These are phyloP conservation scores for Mrakia hoshinonis DNA, from an alignment of 768 basidiomycete genomes.

Conservation along the genomic window DNA sequence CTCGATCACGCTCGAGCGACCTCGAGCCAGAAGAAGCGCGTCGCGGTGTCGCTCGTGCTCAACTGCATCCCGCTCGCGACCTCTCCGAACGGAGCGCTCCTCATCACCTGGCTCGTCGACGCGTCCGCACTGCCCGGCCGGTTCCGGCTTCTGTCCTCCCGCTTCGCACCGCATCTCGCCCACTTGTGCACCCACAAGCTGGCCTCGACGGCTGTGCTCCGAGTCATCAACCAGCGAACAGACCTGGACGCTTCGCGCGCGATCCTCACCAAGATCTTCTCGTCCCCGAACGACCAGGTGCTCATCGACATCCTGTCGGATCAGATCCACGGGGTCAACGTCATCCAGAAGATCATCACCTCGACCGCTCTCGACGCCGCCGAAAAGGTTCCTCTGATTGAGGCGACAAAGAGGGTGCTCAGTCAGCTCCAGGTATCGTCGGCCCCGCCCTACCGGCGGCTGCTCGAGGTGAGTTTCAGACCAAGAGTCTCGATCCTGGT, in stretches of 20 bases:
- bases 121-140: conserved; percentile 90
- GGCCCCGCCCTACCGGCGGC: conserved; percentile 85
- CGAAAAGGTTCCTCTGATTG: conserved; percentile 62
- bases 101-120: conserved; percentile 90
- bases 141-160: conserved; percentile 85
- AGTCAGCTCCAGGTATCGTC: conserved; percentile 81
- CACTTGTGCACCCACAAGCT: conserved; percentile 97
- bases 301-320: conserved; percentile 89
- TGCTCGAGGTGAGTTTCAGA: conserved; percentile 62
- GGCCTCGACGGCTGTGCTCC: conserved; percentile 84
- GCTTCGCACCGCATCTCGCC: conserved; percentile 91
- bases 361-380: conserved; percentile 70
- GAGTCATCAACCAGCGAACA: conserved; percentile 92
- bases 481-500: neutral
- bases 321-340: conserved; percentile 79
- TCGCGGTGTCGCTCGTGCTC: conserved; percentile 85
- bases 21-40: conserved; percentile 79
- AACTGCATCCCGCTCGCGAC: conserved; percentile 97
- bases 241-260: conserved; percentile 80
- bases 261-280: conserved; percentile 81
- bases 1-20: conserved; percentile 83
- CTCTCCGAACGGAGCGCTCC: conserved; percentile 90
- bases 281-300: conserved; percentile 79
- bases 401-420: conserved; percentile 80
- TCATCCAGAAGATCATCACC: conserved; percentile 83